A percentile compares a stretch with the other conserved stretches of the same genome.
Conservation (phyloP, 148 eudicot species). For the Rhododendron ovatum region DNA sequence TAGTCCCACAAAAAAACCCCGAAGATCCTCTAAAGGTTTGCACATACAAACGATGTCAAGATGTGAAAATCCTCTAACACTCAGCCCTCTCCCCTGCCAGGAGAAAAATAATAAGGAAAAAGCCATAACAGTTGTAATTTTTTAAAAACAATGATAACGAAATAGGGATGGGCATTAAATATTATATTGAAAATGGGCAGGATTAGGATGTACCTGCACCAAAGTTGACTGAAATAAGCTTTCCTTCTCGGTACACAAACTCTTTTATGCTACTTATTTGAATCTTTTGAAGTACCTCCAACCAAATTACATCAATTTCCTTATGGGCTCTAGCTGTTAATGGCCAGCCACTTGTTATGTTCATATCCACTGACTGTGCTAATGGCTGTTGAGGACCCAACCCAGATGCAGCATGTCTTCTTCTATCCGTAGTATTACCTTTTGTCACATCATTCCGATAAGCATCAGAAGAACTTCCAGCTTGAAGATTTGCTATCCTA, state of each 20-base stretch:
- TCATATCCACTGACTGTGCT: slow-evolving; percentile 24
- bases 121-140: slow-evolving; percentile 12
- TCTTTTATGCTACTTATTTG: slow-evolving; percentile 57
- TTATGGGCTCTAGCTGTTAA: slow-evolving; percentile 27
- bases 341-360: slow-evolving; percentile 25
- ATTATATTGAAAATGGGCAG: not conserved
- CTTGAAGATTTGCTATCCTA: slow-evolving; percentile 25
- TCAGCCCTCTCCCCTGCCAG: not conserved
- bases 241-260: slow-evolving; percentile 83
- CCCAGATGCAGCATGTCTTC: slow-evolving; percentile 31
- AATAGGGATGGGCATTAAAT: not conserved
- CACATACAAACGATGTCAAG: not conserved
- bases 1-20: not conserved
- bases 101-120: slow-evolving; percentile 16
- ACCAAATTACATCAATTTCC: slow-evolving; percentile 78
- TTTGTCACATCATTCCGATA: slow-evolving; percentile 24
- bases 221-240: slow-evolving; percentile 59
- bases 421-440: slow-evolving; percentile 27
- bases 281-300: slow-evolving; percentile 71
- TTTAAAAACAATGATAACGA: not conserved
- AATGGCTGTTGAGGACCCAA: slow-evolving; percentile 29
- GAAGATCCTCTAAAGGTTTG: not conserved
- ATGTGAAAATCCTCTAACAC: not conserved
- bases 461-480: slow-evolving; percentile 35
- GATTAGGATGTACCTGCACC: slow-evolving; percentile 61